Evolutionary conservation across 352 stramenopile species (phyloP).

Genomic region (Blastocystis sp.): DNA sequence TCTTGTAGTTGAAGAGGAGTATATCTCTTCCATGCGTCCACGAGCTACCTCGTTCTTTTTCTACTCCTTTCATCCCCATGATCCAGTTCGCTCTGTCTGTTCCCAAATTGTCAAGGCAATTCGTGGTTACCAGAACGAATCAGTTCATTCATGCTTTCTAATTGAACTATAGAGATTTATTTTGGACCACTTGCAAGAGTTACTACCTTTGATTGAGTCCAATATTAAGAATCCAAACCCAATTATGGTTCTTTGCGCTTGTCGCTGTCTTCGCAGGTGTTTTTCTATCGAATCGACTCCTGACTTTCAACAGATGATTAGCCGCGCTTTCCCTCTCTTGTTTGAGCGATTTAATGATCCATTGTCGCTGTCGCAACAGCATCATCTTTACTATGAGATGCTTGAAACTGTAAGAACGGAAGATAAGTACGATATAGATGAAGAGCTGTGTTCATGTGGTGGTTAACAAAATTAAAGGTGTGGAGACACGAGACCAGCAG

Average conservation of each 20-base stretch:
- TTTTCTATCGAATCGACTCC: background rate
- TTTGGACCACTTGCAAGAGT: background rate
- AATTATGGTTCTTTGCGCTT: background rate
- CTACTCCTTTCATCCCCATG: constrained; percentile 34
- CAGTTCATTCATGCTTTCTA: background rate
- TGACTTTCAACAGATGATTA: background rate
- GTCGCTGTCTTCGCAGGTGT: background rate
- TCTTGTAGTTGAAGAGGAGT: background rate
- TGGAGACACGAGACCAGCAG: background rate
- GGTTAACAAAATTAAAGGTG: background rate
- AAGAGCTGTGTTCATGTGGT: background rate
- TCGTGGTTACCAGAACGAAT: background rate
- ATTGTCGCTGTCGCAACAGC: background rate
- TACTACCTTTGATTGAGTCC: background rate
- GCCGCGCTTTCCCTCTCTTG: background rate
- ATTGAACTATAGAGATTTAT: background rate
- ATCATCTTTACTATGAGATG: background rate
- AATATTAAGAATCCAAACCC: background rate
- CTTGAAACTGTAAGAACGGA: background rate
- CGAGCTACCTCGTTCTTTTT: background rate
- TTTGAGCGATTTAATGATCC: background rate
- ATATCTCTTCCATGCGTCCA: background rate
- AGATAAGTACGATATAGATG: background rate
- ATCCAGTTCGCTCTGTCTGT: constrained; percentile 11
- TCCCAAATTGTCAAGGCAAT: background rate